A percentile compares a stretch with the other conserved stretches of the same genome.
Evolutionary conservation across 345 rosid species (phyloP).

Genomic region (Gossypium ekmanianum): DNA sequence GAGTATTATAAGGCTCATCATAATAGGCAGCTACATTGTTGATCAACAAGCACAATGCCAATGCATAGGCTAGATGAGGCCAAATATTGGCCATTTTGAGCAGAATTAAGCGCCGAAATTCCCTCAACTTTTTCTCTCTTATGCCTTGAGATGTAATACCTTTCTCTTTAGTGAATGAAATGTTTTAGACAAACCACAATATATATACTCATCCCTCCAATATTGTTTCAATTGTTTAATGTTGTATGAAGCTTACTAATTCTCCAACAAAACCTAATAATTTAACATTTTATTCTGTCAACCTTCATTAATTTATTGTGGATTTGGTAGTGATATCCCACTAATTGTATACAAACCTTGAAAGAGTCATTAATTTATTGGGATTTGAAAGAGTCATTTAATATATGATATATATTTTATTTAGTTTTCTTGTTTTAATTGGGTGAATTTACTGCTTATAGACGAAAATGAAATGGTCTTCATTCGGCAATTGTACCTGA

Average conservation of each 20-base stretch:
- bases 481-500: background rate
- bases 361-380: too few species aligned
- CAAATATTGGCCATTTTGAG: constrained; percentile 33
- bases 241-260: background rate
- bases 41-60: constrained; percentile 25
- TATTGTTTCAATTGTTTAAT: background rate
- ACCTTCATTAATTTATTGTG: background rate
- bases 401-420: too few species aligned
- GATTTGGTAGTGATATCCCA: background rate
- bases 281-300: background rate
- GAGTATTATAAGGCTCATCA: background rate
- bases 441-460: too few species aligned
- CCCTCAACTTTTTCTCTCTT: background rate
- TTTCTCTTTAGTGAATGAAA: background rate
- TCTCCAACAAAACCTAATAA: too few species aligned
- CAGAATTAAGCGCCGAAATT: background rate
- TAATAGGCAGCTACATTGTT: background rate
- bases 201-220: background rate
- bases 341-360: background rate
- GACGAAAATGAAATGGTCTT: background rate
- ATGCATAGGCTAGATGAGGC: constrained; percentile 23
- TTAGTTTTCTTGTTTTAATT: too few species aligned
- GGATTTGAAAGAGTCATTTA: too few species aligned
- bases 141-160: background rate
- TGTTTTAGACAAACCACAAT: background rate